Evolutionary conservation across 805 yeast species (phyloP).

Genomic region (Millerozyma acaciae): DNA sequence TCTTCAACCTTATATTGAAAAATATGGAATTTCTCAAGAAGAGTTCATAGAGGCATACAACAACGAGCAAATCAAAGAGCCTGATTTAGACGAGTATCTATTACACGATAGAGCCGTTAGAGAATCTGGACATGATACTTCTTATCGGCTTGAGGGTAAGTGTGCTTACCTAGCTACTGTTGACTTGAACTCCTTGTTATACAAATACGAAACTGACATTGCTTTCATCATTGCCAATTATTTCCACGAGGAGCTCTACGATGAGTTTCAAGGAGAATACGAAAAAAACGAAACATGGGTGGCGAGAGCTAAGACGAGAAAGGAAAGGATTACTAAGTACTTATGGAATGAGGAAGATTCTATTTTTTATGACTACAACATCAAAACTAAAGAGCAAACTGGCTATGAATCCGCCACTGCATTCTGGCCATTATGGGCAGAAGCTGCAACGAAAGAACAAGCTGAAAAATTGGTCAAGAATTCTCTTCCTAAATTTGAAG

Average conservation of each 20-base stretch:
- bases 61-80: constrained; percentile 60
- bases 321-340: constrained; percentile 55
- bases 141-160: constrained; percentile 82
- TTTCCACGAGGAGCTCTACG: constrained; percentile 48
- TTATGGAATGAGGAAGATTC: constrained; percentile 82
- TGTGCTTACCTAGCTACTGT: constrained; percentile 90
- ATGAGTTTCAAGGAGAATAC: constrained; percentile 12
- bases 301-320: constrained; percentile 52
- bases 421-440: constrained; percentile 91
- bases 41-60: constrained; percentile 67
- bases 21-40: constrained; percentile 53
- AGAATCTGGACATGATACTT: constrained; percentile 95
- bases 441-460: constrained; percentile 59
- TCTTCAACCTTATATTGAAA: constrained; percentile 62
- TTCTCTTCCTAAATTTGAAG: constrained; percentile 70
- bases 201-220: constrained; percentile 88
- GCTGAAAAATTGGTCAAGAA: constrained; percentile 58
- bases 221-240: constrained; percentile 54
- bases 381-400: constrained; percentile 50
- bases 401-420: constrained; percentile 83
- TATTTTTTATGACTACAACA: constrained; percentile 80
- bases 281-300: constrained; percentile 61
- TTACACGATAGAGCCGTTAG: constrained; percentile 91
- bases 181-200: constrained; percentile 79
- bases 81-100: constrained; percentile 83